Conservation (phyloP, 2,329 filamentous ascomycete genomes). For the Colletotrichum paranaense region DNA sequence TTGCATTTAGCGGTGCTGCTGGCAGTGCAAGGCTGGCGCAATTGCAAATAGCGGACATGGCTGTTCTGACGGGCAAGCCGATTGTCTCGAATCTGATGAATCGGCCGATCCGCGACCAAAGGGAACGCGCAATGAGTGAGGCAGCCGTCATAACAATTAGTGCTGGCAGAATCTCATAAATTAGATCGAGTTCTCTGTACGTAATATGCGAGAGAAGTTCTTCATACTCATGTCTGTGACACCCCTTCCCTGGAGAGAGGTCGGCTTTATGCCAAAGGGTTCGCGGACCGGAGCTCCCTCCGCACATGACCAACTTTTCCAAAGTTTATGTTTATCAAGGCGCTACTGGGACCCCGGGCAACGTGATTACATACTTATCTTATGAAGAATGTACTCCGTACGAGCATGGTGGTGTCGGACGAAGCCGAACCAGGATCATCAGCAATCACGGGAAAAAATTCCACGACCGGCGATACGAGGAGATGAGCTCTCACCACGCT, state of each 20-base stretch:
- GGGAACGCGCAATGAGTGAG: background rate
- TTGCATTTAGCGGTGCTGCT: too few species aligned
- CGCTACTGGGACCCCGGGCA: background rate
- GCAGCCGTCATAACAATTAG: background rate
- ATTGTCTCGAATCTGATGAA: background rate
- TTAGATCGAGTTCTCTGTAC: background rate
- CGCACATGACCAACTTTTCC: background rate
- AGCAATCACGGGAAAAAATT: background rate
- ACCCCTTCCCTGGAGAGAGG: background rate
- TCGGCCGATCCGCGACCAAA: background rate
- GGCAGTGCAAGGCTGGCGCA: background rate
- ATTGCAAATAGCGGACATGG: background rate
- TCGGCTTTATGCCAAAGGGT: background rate
- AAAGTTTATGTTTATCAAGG: background rate
- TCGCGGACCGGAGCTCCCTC: background rate
- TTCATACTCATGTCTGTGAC: background rate
- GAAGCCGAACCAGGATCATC: background rate
- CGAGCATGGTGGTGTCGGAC: background rate
- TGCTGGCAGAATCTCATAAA: background rate
- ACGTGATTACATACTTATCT: background rate
- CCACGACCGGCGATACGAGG: background rate
- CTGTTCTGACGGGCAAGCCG: background rate
- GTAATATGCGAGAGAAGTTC: background rate
- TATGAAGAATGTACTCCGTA: too few species aligned
- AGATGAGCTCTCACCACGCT: slow-evolving; percentile 1